These are phyloP conservation scores for Ceratobasidium sp. DNA, from an alignment of 1,284 basidiomycete genomes.

Conservation along the genomic window DNA sequence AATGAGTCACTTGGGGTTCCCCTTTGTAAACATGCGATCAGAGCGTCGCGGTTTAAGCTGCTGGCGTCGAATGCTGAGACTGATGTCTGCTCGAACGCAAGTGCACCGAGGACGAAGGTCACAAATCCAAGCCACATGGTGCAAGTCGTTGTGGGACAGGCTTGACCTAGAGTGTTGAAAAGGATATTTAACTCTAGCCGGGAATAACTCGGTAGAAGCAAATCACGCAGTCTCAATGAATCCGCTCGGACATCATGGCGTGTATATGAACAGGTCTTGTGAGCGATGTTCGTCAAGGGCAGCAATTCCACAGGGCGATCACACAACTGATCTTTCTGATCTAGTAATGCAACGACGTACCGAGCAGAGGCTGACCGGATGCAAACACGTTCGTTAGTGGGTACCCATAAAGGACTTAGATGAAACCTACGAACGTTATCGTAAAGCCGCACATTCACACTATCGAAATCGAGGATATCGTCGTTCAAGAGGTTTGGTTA, in stretches of 20 bases:
- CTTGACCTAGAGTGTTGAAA: background rate
- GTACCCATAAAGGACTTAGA: background rate
- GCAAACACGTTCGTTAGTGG: background rate
- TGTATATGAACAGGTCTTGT: background rate
- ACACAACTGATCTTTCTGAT: background rate
- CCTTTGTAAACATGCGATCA: slow-evolving; percentile 4
- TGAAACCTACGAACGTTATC: no score
- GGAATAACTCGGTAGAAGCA: background rate
- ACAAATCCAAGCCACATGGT: background rate
- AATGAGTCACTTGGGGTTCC: background rate
- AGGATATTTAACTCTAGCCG: background rate
- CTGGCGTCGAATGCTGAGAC: no score
- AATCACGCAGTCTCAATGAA: background rate
- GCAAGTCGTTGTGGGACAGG: background rate
- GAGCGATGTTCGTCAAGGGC: no score
- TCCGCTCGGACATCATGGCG: background rate
- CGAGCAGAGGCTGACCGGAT: background rate
- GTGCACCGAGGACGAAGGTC: background rate
- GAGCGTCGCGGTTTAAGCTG: no score
- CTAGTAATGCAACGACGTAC: background rate
- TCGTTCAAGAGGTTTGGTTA: no score
- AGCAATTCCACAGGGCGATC: no score
- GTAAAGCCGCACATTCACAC: no score
- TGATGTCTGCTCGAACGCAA: no score
- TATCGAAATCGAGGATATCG: no score